A percentile compares a stretch with the other conserved stretches of the same genome.
Evolutionary conservation across 257 asterid genomes (phyloP).

Genomic region (Rhazya stricta): DNA sequence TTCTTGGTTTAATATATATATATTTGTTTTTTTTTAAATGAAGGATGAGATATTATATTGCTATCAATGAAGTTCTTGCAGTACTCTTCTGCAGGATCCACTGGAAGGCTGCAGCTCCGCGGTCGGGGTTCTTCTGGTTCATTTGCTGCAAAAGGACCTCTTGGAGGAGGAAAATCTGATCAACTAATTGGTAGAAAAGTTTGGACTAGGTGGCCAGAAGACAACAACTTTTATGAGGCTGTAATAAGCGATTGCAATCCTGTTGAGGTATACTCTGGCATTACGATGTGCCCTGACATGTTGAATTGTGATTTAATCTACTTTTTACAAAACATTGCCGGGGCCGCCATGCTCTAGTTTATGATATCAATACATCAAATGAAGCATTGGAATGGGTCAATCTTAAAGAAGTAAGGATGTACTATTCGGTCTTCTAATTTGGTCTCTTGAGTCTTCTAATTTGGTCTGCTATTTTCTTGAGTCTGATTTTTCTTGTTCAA

Average conservation of each 20-base stretch:
- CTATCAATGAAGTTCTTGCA: conserved; percentile 9
- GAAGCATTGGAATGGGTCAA: conserved; percentile 83
- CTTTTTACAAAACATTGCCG: conserved; percentile 22
- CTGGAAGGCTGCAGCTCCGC: conserved; percentile 1
- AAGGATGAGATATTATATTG: neutral
- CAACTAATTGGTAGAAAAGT: conserved; percentile 58
- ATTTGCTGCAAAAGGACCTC: conserved; percentile 22
- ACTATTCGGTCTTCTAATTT: neutral
- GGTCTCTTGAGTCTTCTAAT: neutral
- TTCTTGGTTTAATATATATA: neutral
- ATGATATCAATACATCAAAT: conserved; percentile 47
- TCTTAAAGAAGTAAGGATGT: conserved; percentile 58
- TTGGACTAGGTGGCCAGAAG: conserved; percentile 81
- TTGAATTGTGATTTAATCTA: neutral
- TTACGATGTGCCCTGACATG: neutral
- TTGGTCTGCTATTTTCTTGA: neutral
- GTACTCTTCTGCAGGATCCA: conserved; percentile 3
- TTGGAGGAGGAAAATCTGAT: conserved; percentile 47
- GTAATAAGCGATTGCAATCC: conserved; percentile 53
- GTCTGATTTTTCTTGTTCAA: neutral
- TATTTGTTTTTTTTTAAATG: neutral
- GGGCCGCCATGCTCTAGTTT: conserved; percentile 68
- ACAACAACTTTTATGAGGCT: conserved; percentile 74
- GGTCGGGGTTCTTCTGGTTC: conserved; percentile 3
- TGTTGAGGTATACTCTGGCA: conserved; percentile 35